Percentiles rank a stretch among this genome's conserved stretches.
Evolutionary conservation across 371 early-diverging fungal genomes (phyloP).

Genomic region (Apophysomyces ossiformis): DNA sequence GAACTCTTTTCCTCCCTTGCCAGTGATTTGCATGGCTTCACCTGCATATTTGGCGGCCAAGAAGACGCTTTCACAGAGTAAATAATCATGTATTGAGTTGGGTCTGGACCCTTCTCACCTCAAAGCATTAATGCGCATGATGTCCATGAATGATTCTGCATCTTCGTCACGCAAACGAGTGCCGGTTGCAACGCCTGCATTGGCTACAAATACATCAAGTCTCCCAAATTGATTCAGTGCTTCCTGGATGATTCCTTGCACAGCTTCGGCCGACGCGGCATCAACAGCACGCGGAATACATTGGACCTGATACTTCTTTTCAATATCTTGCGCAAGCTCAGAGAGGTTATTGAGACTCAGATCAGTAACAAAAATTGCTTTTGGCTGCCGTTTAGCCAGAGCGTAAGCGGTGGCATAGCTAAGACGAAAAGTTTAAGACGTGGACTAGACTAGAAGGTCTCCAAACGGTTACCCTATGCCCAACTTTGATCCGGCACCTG

Average conservation of each 20-base stretch:
- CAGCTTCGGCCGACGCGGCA: constrained; percentile 46
- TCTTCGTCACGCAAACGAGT: constrained; percentile 28
- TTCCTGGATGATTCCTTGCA: constrained; percentile 40
- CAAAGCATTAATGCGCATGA: constrained; percentile 42
- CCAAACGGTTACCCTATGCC: constrained; percentile 52
- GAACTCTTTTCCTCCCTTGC: constrained; percentile 42
- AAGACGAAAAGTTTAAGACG: neutral
- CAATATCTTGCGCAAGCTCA: constrained; percentile 44
- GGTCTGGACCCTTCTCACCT: constrained; percentile 17
- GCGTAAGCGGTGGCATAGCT: constrained; percentile 52
- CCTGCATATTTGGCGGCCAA: constrained; percentile 45
- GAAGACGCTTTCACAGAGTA: constrained; percentile 29
- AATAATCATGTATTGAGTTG: neutral
- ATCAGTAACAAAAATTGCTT: constrained; percentile 58
- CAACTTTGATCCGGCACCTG: constrained; percentile 53
- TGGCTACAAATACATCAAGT: constrained; percentile 63
- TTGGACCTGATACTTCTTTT: constrained; percentile 37
- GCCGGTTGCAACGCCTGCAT: constrained; percentile 48
- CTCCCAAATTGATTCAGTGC: constrained; percentile 50
- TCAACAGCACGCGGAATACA: constrained; percentile 50
- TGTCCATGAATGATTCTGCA: constrained; percentile 35
- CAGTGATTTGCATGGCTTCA: constrained; percentile 44
- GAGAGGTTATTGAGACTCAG: constrained; percentile 37
- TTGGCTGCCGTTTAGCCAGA: constrained; percentile 52
- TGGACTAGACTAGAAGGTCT: neutral